phyloP scores from a whole-genome alignment of 1,284 basidiomycete species.

The Austropuccinia psidii region DNA sequence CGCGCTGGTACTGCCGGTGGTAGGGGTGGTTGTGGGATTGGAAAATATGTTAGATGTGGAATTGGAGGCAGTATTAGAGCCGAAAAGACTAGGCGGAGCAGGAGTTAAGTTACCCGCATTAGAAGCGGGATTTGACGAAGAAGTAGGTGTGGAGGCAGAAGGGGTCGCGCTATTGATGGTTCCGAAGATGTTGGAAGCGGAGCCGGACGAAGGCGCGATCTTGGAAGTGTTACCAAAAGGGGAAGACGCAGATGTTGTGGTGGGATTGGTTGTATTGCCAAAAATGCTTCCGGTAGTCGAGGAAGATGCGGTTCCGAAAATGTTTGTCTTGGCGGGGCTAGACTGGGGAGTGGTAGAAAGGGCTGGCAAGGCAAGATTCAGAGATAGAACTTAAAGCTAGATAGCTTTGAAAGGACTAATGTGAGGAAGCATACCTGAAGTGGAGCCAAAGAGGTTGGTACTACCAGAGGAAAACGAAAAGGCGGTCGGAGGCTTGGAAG shows the following conservation, averaged over 20 bases:
- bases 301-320: not conserved
- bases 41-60: not conserved
- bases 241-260: not conserved
- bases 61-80: not conserved
- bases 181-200: no score
- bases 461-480: no score
- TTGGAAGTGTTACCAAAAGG: not conserved
- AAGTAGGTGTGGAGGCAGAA: not conserved
- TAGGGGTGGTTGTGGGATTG: not conserved
- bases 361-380: not conserved
- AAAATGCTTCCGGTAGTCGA: not conserved
- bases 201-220: not conserved
- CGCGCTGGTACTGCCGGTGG: not conserved
- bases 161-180: not conserved
- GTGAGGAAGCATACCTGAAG: no score
- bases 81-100: not conserved
- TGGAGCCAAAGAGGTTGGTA: no score
- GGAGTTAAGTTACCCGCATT: not conserved
- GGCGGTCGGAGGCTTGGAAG: no score
- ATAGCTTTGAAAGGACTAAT: not conserved
- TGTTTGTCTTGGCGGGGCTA: conserved; percentile 16
- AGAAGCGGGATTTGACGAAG: not conserved
- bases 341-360: conserved; percentile 23
- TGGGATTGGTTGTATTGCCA: not conserved
- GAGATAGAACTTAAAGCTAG: not conserved